These are phyloP conservation scores for Bryopsis sp. DNA, from an alignment of 139 green algal genomes.

Conservation along the genomic window DNA sequence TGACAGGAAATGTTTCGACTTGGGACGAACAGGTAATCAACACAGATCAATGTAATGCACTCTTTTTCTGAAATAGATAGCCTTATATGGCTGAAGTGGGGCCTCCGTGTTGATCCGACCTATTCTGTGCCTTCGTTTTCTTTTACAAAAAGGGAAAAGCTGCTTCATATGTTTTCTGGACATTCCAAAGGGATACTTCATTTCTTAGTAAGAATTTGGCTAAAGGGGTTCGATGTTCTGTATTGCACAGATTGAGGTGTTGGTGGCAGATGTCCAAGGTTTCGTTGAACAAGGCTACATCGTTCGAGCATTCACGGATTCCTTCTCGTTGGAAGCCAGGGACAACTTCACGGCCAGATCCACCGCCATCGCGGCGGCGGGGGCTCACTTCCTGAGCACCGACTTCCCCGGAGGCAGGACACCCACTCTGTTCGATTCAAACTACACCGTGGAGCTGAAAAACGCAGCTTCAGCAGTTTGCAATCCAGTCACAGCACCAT, in stretches of 20 bases:
- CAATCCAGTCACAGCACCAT: conserved; percentile 6
- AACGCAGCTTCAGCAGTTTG: background rate
- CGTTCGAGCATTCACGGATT: conserved; percentile 15
- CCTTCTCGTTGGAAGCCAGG: background rate
- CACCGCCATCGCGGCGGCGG: background rate
- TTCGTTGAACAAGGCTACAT: conserved; percentile 12
- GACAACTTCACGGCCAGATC: background rate
- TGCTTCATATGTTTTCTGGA: too few species aligned
- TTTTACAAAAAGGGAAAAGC: too few species aligned
- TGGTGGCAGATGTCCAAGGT: background rate
- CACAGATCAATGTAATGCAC: too few species aligned
- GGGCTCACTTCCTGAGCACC: conserved; percentile 12
- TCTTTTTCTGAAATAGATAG: too few species aligned
- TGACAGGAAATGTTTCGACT: too few species aligned
- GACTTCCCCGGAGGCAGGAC: conserved; percentile 15
- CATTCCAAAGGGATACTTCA: too few species aligned
- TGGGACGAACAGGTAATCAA: too few species aligned
- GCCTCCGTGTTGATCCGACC: too few species aligned
- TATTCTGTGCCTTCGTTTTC: too few species aligned
- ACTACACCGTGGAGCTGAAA: conserved; percentile 3
- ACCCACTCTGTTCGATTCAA: background rate
- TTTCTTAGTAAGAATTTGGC: too few species aligned
- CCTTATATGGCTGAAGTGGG: too few species aligned
- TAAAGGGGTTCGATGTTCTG: too few species aligned
- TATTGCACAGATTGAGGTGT: background rate